Conservation (phyloP, 2,329 filamentous ascomycete species). For the Venturia pyrina region DNA sequence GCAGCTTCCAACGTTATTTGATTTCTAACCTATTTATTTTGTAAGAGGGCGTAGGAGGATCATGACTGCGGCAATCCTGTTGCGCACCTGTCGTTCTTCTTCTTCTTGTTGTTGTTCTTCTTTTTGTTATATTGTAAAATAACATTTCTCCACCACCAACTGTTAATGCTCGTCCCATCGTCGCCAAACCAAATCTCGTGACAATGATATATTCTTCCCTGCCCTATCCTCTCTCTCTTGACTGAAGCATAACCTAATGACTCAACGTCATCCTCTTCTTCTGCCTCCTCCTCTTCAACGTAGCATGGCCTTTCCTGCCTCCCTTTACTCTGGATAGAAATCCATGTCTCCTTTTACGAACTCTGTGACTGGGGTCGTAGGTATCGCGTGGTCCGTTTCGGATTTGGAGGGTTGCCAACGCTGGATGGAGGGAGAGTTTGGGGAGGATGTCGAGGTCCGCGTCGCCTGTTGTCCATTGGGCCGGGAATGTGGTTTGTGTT, state of each 20-base stretch:
- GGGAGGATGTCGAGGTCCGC: constrained; percentile 23
- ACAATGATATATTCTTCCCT: neutral
- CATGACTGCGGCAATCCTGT: too few relatives aligned
- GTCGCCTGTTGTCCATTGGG: constrained; percentile 14
- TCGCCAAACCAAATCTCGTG: too few relatives aligned
- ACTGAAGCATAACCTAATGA: constrained; percentile 28
- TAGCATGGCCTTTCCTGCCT: constrained; percentile 40
- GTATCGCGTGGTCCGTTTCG: constrained; percentile 43
- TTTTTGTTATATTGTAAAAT: too few relatives aligned
- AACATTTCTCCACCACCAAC: too few relatives aligned
- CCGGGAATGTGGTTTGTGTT: constrained; percentile 14
- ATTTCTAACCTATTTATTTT: too few relatives aligned
- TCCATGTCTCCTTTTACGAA: constrained; percentile 52
- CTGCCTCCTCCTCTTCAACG: constrained; percentile 42
- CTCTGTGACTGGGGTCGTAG: constrained; percentile 48
- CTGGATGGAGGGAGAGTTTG: constrained; percentile 28
- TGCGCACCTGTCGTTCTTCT: too few relatives aligned
- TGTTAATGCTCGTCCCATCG: too few relatives aligned
- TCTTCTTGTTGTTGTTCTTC: too few relatives aligned
- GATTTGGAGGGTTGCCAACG: constrained; percentile 29
- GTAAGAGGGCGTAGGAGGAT: too few relatives aligned
- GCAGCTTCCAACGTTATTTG: too few relatives aligned
- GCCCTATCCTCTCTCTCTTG: too few relatives aligned
- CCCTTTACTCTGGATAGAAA: constrained; percentile 45
- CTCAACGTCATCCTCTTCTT: constrained; percentile 45